Conservation (phyloP, 2,329 filamentous ascomycete species). For the Phialophora tarda region DNA sequence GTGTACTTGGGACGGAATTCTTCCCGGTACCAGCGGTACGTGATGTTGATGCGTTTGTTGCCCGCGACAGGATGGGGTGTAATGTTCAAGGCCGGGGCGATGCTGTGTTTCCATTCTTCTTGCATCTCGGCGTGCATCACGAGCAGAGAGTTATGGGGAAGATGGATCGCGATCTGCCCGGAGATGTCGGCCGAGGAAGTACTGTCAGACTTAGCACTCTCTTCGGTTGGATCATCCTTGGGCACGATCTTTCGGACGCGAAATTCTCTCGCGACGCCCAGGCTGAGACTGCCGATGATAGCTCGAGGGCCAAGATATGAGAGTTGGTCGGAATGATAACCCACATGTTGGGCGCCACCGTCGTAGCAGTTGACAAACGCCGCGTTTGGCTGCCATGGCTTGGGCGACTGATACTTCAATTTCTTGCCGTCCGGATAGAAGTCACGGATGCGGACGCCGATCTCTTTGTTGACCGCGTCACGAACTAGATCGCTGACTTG, state of each 20-base stretch:
- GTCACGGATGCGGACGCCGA: conserved; percentile 71
- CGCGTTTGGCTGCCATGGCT: conserved; percentile 81
- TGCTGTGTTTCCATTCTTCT: conserved; percentile 92
- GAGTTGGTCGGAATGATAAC: conserved; percentile 90
- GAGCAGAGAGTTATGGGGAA: conserved; percentile 91
- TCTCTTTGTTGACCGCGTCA: conserved; percentile 75
- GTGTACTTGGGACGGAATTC: conserved; percentile 78
- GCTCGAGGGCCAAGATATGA: conserved; percentile 90
- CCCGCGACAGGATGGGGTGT: conserved; percentile 83
- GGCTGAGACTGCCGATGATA: conserved; percentile 85
- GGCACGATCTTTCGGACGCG: conserved; percentile 78
- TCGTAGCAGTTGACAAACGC: conserved; percentile 95
- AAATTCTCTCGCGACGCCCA: conserved; percentile 93
- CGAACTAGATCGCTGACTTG: conserved; percentile 73
- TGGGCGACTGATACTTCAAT: conserved; percentile 71
- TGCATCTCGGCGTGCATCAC: conserved; percentile 99
- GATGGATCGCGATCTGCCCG: conserved; percentile 89
- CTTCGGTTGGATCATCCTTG: conserved; percentile 53
- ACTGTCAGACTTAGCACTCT: conserved; percentile 31
- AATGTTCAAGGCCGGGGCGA: conserved; percentile 75
- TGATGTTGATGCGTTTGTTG: conserved; percentile 86
- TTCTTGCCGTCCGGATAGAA: conserved; percentile 73
- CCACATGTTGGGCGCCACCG: conserved; percentile 79
- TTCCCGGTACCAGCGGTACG: conserved; percentile 83
- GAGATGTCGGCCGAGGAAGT: conserved; percentile 62